Percentiles rank a stretch among this genome's conserved stretches.
phyloP scores from a whole-genome alignment of 2,329 filamentous ascomycete species.

The Ophioceras dolichostomum region DNA sequence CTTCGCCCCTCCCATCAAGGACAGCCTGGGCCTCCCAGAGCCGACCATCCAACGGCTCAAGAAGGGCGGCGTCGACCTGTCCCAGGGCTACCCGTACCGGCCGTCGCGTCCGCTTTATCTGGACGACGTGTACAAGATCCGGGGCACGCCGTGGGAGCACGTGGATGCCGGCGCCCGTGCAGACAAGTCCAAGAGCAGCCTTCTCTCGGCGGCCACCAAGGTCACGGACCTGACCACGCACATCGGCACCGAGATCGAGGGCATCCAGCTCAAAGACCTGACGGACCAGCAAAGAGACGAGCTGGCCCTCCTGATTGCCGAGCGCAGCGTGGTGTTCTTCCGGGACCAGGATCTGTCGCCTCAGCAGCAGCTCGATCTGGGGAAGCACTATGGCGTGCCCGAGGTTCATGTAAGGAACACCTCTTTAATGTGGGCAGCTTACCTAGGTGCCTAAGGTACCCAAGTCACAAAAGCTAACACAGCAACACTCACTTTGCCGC shows the following conservation, averaged over 20 bases:
- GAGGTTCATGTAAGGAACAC: too few species aligned
- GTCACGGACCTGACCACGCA: slow-evolving; percentile 49
- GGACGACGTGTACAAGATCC: slow-evolving; percentile 56
- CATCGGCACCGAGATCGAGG: slow-evolving; percentile 53
- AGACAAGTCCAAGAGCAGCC: slow-evolving; percentile 48
- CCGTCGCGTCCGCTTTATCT: slow-evolving; percentile 55
- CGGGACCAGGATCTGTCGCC: slow-evolving; percentile 49
- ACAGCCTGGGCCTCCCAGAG: slow-evolving; percentile 49
- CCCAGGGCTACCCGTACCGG: slow-evolving; percentile 58
- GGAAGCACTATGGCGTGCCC: slow-evolving; percentile 51
- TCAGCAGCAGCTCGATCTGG: slow-evolving; percentile 50
- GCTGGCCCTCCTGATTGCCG: slow-evolving; percentile 48
- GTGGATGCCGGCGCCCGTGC: slow-evolving; percentile 52
- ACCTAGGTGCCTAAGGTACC: too few species aligned
- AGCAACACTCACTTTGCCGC: too few species aligned
- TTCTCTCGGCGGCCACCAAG: slow-evolving; percentile 48
- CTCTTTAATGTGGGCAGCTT: too few species aligned
- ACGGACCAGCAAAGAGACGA: slow-evolving; percentile 48
- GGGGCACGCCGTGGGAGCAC: slow-evolving; percentile 41
- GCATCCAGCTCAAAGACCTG: slow-evolving; percentile 50
- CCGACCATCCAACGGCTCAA: slow-evolving; percentile 44
- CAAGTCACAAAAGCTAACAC: too few species aligned
- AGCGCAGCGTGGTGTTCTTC: slow-evolving; percentile 55
- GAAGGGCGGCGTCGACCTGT: slow-evolving; percentile 58
- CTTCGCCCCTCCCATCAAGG: slow-evolving; percentile 48